Percentiles rank a stretch among this genome's conserved stretches.
These are phyloP conservation scores for Colletotrichum sp. DNA, from an alignment of 2,329 filamentous ascomycete species.

Conservation along the genomic window DNA sequence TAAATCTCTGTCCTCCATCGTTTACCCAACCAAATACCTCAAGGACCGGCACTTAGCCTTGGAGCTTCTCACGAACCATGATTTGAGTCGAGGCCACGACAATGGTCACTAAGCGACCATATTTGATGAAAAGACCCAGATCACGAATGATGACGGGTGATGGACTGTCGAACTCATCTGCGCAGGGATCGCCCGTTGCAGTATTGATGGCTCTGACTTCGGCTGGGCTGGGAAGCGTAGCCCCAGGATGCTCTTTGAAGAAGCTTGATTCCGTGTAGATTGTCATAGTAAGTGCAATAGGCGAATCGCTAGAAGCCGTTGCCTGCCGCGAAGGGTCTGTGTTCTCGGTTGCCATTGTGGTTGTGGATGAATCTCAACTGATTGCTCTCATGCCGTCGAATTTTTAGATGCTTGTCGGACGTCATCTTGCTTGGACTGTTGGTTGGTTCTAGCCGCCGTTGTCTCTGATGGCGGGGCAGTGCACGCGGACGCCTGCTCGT, in stretches of 20 bases:
- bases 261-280: neutral
- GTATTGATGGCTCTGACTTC: neutral
- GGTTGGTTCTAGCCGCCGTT: neutral
- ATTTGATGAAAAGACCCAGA: neutral
- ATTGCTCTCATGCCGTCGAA: neutral
- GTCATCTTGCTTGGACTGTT: neutral
- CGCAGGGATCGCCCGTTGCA: neutral
- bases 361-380: neutral
- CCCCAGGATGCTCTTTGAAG: neutral
- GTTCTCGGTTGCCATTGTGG: neutral
- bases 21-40: neutral
- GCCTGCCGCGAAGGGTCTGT: neutral
- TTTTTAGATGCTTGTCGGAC: neutral
- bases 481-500: neutral
- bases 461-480: neutral
- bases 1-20: neutral
- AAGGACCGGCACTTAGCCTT: neutral
- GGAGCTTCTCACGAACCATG: neutral
- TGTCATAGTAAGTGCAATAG: neutral
- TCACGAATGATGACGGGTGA: neutral
- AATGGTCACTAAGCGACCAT: neutral
- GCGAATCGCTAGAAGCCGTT: neutral
- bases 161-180: neutral
- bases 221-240: neutral
- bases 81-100: neutral